Base-by-base conservation (phyloP, 2,329 filamentous ascomycete species). In the Fusarium newnesense region DNA sequence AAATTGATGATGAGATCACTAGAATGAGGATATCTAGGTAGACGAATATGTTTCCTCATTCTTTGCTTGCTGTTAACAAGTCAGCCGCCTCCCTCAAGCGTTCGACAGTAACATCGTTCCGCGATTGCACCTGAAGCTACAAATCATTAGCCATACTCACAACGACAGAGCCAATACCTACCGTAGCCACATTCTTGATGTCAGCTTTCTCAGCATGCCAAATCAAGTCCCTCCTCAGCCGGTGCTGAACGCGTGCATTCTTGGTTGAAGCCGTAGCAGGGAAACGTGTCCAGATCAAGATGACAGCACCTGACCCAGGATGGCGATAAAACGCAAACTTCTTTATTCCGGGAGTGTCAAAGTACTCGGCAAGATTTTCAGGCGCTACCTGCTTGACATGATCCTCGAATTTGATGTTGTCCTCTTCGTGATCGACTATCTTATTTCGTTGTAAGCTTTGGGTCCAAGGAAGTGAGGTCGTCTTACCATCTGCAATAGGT, bases 271-370 rank as follows among this genome's bases (percentile, higher is more conserved):
- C 32, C 10, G 59, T 21, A 7, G 44, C 46, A 11, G 43, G 64
- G 34, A 49, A 46, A 49, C 46, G 54, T 30, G 67, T 61, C 69
- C 69, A 72, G 40, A 72, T 61, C 60, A 72, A 49, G 49, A 72
- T 11, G 6, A 52, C 64, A 18, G n/a, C 50, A 16, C 28, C n/a
- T 18, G 54, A 67, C 8, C 3, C 52, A 19, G 56, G 59, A 40
- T 64, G 11, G 9, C 44, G 54, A 64, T 72, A 71, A 4, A 68
- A 68, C 4, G 32, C 46, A 21, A 68, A 71, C 2, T 19, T 62
- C 7, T n/a, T 49, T 1, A 56, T 52, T 2, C 40, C 34, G 2
- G 68, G 67, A 8, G 10, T 9, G 9, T 37, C 11, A 28, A 68
- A 47, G 16, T 64, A 47, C 4, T 18, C 9, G 4, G 24, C 40